phyloP scores from a whole-genome alignment of 1,284 basidiomycete genomes.

The Fomitopsis pinicola region DNA sequence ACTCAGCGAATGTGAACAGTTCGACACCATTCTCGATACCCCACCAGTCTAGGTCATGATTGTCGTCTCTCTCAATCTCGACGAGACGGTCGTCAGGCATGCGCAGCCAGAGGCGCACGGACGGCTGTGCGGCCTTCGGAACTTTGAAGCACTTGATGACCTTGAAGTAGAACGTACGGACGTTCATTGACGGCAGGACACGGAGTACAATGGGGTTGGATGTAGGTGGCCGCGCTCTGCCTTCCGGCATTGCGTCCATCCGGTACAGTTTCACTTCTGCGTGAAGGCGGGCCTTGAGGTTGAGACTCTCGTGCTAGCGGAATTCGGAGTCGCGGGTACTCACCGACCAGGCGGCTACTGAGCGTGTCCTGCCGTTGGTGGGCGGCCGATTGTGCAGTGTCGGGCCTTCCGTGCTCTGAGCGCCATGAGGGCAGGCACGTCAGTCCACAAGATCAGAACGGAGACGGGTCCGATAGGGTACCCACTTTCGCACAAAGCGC shows the following conservation, averaged over 20 bases:
- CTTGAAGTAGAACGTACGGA: conserved; percentile 46
- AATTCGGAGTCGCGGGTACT: conserved; percentile 13
- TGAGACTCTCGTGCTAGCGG: background rate
- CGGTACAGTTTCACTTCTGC: conserved; percentile 7
- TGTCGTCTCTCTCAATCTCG: conserved; percentile 41
- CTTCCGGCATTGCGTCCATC: conserved; percentile 24
- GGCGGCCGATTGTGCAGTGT: conserved; percentile 28
- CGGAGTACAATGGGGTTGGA: conserved; percentile 35
- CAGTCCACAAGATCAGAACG: background rate
- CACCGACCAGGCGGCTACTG: conserved; percentile 60
- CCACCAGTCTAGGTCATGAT: conserved; percentile 61
- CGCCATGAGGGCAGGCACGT: conserved; percentile 1
- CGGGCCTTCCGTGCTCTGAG: conserved; percentile 62
- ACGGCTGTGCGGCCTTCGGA: conserved; percentile 23
- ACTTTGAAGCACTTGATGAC: conserved; percentile 29
- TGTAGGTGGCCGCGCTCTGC: conserved; percentile 15
- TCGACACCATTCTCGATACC: conserved; percentile 61
- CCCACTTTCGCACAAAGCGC: conserved; percentile 59
- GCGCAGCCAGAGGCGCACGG: conserved; percentile 47
- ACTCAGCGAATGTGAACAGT: conserved; percentile 25
- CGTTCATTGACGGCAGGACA: conserved; percentile 62
- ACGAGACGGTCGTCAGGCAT: conserved; percentile 45
- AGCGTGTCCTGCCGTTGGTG: conserved; percentile 47
- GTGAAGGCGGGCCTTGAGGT: background rate
- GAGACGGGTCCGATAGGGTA: conserved; percentile 9